Base-by-base conservation (phyloP, 163 green algal species). In the Scenedesmus sp. region DNA sequence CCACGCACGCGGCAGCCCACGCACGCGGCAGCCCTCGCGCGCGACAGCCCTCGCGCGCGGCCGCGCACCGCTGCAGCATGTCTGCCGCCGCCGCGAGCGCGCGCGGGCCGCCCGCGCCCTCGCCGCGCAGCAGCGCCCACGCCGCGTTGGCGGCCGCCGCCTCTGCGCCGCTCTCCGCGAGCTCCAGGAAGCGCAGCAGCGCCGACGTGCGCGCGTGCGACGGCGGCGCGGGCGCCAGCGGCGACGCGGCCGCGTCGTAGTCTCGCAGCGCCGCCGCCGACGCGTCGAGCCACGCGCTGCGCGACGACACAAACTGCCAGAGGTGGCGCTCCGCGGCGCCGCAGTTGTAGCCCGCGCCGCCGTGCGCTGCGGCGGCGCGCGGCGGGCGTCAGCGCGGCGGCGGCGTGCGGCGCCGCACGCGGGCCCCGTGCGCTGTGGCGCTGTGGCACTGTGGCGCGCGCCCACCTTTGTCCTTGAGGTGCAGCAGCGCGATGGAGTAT, bases 161-260 rank as follows among this genome's bases (percentile, higher is more conserved):
- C 13, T 69, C 56, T 47, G 45, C 47, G 33, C 81, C 81, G 44
- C 74, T 63, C 70, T 86, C 81, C 6, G 76, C 76, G 45, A 86
- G 65, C 69, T 82, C 54, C 39, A 77, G 48, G 28, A 77, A 86
- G 47, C 70, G 76, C 62, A 86, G 18, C 20, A 77, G 62, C 36
- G 81, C 81, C 29, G 51, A 48, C 77, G 64, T 70, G 0, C 15
- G n/a, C 50, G 48, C 4, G 14, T 64, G n/a, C 9, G 28, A 29
- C 56, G 36, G 56, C 24, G 4, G 39, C 0, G 22, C 1, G 22
- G n/a, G 18, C 1, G 39, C 39, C 11, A 53, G 4, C 4, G 28
- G 29, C 1, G n/a, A 39, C 11, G 14, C 62, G 9, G 62, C 29
- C 26, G 67, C 28, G 51, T 76, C 34, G 51, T 51, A 50, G 13